phyloP scores from a whole-genome alignment of 371 early-diverging fungal species.

The Circinella minor region DNA sequence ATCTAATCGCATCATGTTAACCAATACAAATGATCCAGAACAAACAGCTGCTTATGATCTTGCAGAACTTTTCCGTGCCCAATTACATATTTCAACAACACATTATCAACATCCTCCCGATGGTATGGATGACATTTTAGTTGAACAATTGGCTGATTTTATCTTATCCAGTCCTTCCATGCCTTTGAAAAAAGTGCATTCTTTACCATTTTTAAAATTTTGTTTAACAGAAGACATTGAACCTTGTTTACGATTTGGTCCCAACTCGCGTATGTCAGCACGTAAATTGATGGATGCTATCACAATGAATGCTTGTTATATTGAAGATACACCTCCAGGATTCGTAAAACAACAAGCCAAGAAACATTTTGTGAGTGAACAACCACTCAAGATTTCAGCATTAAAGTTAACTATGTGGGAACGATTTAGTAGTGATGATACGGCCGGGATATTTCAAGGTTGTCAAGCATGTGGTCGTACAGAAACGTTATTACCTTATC shows the following conservation, averaged over 20 bases:
- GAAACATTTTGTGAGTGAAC: slow-evolving; percentile 36
- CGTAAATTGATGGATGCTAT: slow-evolving; percentile 88
- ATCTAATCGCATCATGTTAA: too few relatives aligned
- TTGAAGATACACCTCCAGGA: slow-evolving; percentile 72
- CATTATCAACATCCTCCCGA: not conserved
- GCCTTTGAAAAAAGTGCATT: slow-evolving; percentile 70
- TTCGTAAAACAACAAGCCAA: slow-evolving; percentile 72
- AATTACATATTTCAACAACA: slow-evolving; percentile 7
- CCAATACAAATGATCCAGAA: slow-evolving; percentile 16
- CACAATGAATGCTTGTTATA: slow-evolving; percentile 73
- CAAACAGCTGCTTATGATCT: slow-evolving; percentile 21
- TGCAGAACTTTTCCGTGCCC: slow-evolving; percentile 16
- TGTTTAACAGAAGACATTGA: slow-evolving; percentile 87
- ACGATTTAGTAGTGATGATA: slow-evolving; percentile 51
- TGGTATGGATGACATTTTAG: slow-evolving; percentile 63
- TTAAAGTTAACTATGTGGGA: slow-evolving; percentile 72
- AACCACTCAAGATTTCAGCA: slow-evolving; percentile 59
- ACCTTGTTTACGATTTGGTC: slow-evolving; percentile 91
- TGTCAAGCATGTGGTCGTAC: slow-evolving; percentile 89
- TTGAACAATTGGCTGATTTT: slow-evolving; percentile 85
- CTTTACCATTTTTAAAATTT: slow-evolving; percentile 80
- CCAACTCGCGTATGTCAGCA: slow-evolving; percentile 83
- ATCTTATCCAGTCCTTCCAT: slow-evolving; percentile 60
- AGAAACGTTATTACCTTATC: slow-evolving; percentile 65
- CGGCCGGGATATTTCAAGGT: slow-evolving; percentile 44